Base-by-base conservation (phyloP, 108 stramenopile genomes). In the Parmales sp. region DNA sequence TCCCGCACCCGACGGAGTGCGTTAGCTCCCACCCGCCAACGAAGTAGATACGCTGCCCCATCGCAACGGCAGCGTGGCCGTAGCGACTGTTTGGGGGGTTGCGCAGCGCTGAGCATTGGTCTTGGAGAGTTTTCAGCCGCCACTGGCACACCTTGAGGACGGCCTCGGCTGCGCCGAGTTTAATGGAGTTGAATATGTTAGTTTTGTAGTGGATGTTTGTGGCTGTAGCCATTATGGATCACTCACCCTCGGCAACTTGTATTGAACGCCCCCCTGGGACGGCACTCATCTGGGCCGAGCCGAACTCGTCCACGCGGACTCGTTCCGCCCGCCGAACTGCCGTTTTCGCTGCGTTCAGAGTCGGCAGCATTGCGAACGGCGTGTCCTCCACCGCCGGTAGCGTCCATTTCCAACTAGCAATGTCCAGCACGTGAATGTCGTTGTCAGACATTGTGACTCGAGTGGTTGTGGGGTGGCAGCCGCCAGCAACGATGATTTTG, bases 41-140 rank as follows among this genome's bases (percentile, higher is more conserved):
- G 54, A 60, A 60, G 54, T 60, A 60, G 4, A 60, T 60, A 5
- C 54, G 29, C 54, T 60, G 54, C 28, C 54, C 54, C 54, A 60
- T 28, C n/a, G 54, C 29, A 28, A 60, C 54, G 29, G 54, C 54
- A 28, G 54, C 20, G 54, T 60, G 54, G 31, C 54, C 54, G 54
- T 60, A 60, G 31, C 54, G 3, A 28, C 9, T 16, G 3, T 28
- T 28, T 7, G 54, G 54, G 4, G 26, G 54, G 26, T 60, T 34
- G 31, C 31, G 29, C 0, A 60, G 29, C 29, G 18, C 7, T 34
- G 13, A 34, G 54, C 54, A 60, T 34, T 28, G 26, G 7, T 60
- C 54, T 16, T 60, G 54, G 9, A 60, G 54, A 28, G 29, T 4
- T 4, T 34, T 34, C 26, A 60, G 54, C 28, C 54, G 29, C 54